A percentile compares a stretch with the other conserved stretches of the same genome.
These are phyloP conservation scores for Pistacia integerrima DNA, from an alignment of 345 rosid genomes.

Conservation along the genomic window DNA sequence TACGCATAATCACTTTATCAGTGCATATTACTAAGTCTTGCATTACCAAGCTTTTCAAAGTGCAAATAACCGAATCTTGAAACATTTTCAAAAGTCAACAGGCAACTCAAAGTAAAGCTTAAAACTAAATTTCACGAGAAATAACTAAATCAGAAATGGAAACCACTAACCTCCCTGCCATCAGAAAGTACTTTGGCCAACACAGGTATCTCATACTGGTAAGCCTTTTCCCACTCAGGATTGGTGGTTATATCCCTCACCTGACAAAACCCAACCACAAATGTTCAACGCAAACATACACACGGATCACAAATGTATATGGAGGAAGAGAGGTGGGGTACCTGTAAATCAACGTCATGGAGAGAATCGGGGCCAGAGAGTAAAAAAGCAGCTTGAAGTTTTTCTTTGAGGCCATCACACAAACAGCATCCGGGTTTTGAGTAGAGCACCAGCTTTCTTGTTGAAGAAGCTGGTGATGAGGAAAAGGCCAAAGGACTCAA, in stretches of 20 bases:
- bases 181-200: conserved; percentile 63
- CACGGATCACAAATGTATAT: not conserved
- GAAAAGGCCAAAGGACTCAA: conserved; percentile 35
- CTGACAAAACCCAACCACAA: conserved; percentile 31
- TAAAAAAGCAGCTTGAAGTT: conserved; percentile 76
- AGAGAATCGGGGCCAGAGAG: conserved; percentile 64
- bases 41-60: not conserved
- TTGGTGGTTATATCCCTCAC: conserved; percentile 76
- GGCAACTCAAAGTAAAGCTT: not conserved
- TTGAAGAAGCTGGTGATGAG: conserved; percentile 25
- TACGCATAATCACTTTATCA: too few species aligned
- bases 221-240: conserved; percentile 81
- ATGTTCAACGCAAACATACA: not conserved
- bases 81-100: not conserved
- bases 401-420: conserved; percentile 96
- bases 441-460: conserved; percentile 68
- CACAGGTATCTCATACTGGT: conserved; percentile 81
- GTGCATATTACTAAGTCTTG: too few species aligned
- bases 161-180: conserved; percentile 62
- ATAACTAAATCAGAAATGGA: not conserved
- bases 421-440: conserved; percentile 91
- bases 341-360: conserved; percentile 77
- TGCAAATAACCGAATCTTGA: not conserved
- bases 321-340: conserved; percentile 1
- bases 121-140: not conserved